Conservation (phyloP, 495 filamentous ascomycete species). For the Lasiosphaeriaceae sp. region DNA sequence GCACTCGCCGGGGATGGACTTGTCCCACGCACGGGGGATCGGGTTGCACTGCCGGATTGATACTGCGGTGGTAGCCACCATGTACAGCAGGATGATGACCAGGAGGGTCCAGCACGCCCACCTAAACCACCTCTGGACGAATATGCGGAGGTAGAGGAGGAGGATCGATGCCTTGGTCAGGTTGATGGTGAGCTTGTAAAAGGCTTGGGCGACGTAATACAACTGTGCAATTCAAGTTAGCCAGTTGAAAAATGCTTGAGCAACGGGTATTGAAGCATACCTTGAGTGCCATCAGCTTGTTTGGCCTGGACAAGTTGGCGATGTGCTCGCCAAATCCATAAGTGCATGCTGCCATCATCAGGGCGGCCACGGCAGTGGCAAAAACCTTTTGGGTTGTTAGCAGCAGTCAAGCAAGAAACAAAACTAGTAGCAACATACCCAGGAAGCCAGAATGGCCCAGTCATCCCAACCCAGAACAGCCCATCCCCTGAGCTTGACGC, state of each 20-base stretch:
- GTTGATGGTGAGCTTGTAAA: slow-evolving; percentile 30
- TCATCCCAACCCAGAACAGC: slow-evolving; percentile 35
- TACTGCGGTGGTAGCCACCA: slow-evolving; percentile 17
- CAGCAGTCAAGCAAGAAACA: not conserved
- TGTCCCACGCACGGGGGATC: slow-evolving; percentile 25
- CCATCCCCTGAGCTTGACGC: slow-evolving; percentile 21
- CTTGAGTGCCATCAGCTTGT: slow-evolving; percentile 29
- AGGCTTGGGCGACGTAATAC: slow-evolving; percentile 27
- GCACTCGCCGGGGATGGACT: slow-evolving; percentile 25
- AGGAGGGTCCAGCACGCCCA: slow-evolving; percentile 19
- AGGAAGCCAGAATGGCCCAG: slow-evolving; percentile 29
- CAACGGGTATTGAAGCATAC: slow-evolving; percentile 19
- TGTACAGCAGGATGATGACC: slow-evolving; percentile 21
- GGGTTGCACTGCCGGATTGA: slow-evolving; percentile 32
- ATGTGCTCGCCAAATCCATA: slow-evolving; percentile 37
- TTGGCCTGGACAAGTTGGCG: slow-evolving; percentile 18
- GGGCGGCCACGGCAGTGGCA: slow-evolving; percentile 21
- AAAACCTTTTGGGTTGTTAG: slow-evolving; percentile 17
- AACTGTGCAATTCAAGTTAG: slow-evolving; percentile 11
- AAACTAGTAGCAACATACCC: too few relatives aligned
- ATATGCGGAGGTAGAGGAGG: slow-evolving; percentile 32
- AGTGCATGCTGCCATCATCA: slow-evolving; percentile 30
- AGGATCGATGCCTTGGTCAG: slow-evolving; percentile 29
- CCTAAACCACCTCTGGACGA: slow-evolving; percentile 20
- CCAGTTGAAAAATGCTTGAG: too few relatives aligned